Percentiles rank a stretch among this genome's conserved stretches.
Evolutionary conservation across 2,329 filamentous ascomycete species (phyloP).

Genomic region (Aureobasidium subglaciale): DNA sequence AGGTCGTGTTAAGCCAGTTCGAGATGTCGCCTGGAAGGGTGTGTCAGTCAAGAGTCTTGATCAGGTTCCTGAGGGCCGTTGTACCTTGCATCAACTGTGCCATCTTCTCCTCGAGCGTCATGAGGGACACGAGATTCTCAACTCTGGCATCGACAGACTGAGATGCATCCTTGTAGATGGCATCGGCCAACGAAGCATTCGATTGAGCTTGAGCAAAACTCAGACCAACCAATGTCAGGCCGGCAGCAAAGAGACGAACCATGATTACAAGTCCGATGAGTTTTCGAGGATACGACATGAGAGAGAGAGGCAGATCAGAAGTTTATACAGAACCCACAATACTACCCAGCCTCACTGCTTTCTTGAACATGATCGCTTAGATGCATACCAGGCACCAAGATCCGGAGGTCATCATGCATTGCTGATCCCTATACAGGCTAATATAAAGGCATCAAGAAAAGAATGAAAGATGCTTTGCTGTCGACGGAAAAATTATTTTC

Average conservation of each 20-base stretch:
- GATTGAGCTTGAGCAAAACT: conserved; percentile 6
- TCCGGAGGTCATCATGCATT: conserved; percentile 5
- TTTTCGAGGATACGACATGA: background rate
- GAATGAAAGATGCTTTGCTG: background rate
- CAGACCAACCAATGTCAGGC: conserved; percentile 4
- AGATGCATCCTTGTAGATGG: conserved; percentile 57
- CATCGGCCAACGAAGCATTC: conserved; percentile 28
- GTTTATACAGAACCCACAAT: background rate
- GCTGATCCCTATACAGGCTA: conserved; percentile 13
- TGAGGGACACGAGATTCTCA: conserved; percentile 59
- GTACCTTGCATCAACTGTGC: conserved; percentile 50
- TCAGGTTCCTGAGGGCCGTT: background rate
- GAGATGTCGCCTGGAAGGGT: conserved; percentile 50
- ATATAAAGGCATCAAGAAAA: background rate
- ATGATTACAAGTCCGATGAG: background rate
- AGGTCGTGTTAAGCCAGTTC: conserved; percentile 66
- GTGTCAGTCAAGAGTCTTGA: background rate
- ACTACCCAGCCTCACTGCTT: background rate
- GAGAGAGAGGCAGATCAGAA: background rate
- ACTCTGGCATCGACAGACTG: conserved; percentile 59
- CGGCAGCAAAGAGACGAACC: background rate
- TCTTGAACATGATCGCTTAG: background rate
- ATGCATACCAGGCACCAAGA: background rate
- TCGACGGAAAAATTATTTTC: conserved; percentile 12
- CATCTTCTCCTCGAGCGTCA: conserved; percentile 69